A percentile compares a stretch with the other conserved stretches of the same genome.
Evolutionary conservation across 306 rosid genomes (phyloP).

Genomic region (Mimosa pudica): DNA sequence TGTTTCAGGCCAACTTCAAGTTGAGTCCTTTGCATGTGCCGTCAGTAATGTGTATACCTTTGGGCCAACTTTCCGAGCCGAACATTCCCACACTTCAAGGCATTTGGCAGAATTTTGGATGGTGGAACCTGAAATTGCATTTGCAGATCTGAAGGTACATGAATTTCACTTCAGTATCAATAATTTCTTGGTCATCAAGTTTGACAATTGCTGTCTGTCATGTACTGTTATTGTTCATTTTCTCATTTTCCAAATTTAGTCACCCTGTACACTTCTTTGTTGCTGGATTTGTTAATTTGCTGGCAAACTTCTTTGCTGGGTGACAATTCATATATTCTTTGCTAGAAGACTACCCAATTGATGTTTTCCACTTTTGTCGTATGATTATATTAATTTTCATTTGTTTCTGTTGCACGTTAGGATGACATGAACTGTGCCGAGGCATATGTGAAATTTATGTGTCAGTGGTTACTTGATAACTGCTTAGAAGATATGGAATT

Average conservation of each 20-base stretch:
- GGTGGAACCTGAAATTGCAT: constrained; percentile 98
- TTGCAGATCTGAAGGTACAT: constrained; percentile 84
- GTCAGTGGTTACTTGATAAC: constrained; percentile 89
- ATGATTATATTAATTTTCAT: constrained; percentile 19
- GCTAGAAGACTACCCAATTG: neutral
- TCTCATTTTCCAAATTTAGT: neutral
- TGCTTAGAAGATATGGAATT: constrained; percentile 90
- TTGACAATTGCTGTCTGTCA: neutral
- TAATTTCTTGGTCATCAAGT: neutral
- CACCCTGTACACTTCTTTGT: neutral
- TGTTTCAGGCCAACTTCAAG: constrained; percentile 97
- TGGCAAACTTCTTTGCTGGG: neutral
- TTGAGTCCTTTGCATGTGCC: constrained; percentile 83
- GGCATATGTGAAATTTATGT: constrained; percentile 82
- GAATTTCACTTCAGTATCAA: neutral
- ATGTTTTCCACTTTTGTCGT: neutral
- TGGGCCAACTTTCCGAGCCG: constrained; percentile 98
- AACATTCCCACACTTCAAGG: constrained; percentile 94
- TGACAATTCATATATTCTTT: neutral
- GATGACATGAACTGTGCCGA: constrained; percentile 98
- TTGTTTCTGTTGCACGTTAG: constrained; percentile 44
- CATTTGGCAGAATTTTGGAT: constrained; percentile 99
- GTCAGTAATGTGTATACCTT: constrained; percentile 93
- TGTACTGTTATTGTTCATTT: neutral
- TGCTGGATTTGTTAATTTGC: neutral